Conservation (phyloP, 768 basidiomycete genomes). For the Nidularia pulvinata region DNA sequence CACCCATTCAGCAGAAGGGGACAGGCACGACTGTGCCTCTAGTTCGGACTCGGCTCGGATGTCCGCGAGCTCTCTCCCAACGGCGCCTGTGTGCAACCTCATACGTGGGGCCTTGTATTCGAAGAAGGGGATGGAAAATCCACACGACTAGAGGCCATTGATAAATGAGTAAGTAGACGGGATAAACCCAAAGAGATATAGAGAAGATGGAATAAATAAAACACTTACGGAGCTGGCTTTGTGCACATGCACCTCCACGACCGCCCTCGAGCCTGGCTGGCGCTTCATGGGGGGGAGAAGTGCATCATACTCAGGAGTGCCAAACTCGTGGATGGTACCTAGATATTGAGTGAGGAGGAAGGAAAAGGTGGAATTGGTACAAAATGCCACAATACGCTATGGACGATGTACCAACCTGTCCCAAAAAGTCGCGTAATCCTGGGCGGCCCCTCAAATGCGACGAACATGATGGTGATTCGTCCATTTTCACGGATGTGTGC, state of each 20-base stretch:
- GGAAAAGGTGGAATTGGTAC: too few relatives aligned
- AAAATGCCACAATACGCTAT: too few relatives aligned
- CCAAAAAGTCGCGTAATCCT: not conserved
- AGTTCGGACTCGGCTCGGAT: not conserved
- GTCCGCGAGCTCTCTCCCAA: not conserved
- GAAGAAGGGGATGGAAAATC: not conserved
- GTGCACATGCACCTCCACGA: slow-evolving; percentile 55
- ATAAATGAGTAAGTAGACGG: not conserved
- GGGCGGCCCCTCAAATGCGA: slow-evolving; percentile 53
- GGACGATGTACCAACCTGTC: not conserved
- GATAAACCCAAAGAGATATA: not conserved
- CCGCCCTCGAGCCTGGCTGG: slow-evolving; percentile 52
- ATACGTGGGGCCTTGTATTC: not conserved
- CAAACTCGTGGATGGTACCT: slow-evolving; percentile 61
- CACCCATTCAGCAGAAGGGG: not conserved
- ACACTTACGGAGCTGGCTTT: slow-evolving; percentile 41
- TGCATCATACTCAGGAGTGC: slow-evolving; percentile 49
- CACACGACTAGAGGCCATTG: not conserved
- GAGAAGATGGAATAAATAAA: not conserved
- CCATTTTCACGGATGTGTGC: slow-evolving; percentile 63
- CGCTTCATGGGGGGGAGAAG: slow-evolving; percentile 42
- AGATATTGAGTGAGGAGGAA: not conserved
- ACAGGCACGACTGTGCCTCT: not conserved
- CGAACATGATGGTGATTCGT: slow-evolving; percentile 63
- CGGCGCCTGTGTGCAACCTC: not conserved